Conservation (phyloP, 2,329 filamentous ascomycete species). For the Colletotrichum tanaceti region DNA sequence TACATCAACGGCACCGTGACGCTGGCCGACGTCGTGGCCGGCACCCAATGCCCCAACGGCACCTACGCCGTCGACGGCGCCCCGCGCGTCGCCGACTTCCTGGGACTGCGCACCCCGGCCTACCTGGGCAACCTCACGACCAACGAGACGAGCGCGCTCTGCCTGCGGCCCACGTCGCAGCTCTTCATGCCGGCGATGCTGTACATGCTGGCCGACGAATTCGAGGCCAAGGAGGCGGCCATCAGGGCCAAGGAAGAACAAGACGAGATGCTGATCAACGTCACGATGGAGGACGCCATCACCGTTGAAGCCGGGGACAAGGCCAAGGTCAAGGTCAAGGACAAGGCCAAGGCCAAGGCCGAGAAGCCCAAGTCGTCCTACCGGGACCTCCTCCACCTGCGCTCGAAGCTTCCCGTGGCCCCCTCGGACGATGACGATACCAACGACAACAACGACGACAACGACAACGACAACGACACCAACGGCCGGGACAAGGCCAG, state of each 20-base stretch:
- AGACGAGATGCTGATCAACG: conserved; percentile 23
- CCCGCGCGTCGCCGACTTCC: conserved; percentile 46
- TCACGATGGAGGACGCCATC: background rate
- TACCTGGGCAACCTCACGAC: conserved; percentile 49
- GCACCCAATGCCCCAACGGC: conserved; percentile 45
- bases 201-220: conserved; percentile 45
- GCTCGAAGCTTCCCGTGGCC: background rate
- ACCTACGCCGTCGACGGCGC: conserved; percentile 46
- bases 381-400: conserved; percentile 1
- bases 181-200: conserved; percentile 47
- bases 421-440: conserved; percentile 14
- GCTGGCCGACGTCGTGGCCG: conserved; percentile 40
- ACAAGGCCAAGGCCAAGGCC: conserved; percentile 5
- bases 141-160: conserved; percentile 47
- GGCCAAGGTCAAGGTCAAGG: conserved; percentile 1
- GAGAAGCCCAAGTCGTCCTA: conserved; percentile 13
- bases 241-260: too few relatives aligned
- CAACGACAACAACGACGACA: background rate
- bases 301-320: too few relatives aligned
- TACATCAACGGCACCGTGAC: conserved; percentile 56
- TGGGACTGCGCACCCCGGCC: conserved; percentile 46
- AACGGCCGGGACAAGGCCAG: conserved; percentile 52
- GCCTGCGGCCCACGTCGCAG: conserved; percentile 48
- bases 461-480: too few relatives aligned
- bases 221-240: too few relatives aligned